phyloP scores from a whole-genome alignment of 805 yeast species.

The Naumovozyma baii region DNA sequence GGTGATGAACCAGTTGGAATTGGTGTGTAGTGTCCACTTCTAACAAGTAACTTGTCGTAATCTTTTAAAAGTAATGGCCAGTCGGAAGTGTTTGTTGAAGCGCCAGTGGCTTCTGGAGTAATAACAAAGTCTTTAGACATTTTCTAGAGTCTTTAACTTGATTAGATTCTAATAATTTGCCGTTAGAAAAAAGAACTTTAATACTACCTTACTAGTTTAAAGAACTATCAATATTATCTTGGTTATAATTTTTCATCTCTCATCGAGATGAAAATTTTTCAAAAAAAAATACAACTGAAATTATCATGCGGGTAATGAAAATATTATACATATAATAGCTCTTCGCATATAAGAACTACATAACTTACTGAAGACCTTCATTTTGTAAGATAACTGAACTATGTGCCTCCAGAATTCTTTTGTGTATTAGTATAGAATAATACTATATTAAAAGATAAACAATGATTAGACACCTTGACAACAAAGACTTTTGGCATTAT shows the following conservation, averaged over 20 bases:
- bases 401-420: too few relatives aligned
- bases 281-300: constrained; percentile 1
- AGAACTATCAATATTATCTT: not conserved
- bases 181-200: too few relatives aligned
- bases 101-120: constrained; percentile 76
- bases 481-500: too few relatives aligned
- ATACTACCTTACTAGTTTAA: not conserved
- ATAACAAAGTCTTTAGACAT: constrained; percentile 69
- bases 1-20: constrained; percentile 95
- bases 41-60: constrained; percentile 86
- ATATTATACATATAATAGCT: too few relatives aligned
- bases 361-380: too few relatives aligned
- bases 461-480: too few relatives aligned
- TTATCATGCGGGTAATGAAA: not conserved
- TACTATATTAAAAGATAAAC: too few relatives aligned
- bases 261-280: constrained; percentile 2
- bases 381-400: too few relatives aligned
- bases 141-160: not conserved
- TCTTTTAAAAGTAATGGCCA: constrained; percentile 94
- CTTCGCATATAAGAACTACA: too few relatives aligned
- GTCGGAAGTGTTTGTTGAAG: constrained; percentile 77
- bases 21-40: constrained; percentile 96
- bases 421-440: too few relatives aligned
- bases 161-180: too few relatives aligned
- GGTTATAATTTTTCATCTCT: not conserved